phyloP scores from a whole-genome alignment of 2,329 filamentous ascomycete species.

The Aspergillus clavatus region DNA sequence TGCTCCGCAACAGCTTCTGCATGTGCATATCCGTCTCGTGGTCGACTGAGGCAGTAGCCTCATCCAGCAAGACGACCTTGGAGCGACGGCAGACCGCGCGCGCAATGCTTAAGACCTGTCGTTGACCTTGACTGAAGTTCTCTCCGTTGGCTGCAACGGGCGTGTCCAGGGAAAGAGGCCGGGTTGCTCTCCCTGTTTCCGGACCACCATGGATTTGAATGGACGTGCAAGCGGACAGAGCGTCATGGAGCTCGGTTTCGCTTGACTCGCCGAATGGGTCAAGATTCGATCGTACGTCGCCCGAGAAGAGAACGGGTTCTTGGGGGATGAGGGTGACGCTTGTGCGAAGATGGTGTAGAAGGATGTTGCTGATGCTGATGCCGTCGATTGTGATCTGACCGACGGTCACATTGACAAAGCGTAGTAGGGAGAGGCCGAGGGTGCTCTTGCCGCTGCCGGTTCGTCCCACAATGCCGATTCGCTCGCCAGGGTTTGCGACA shows the following conservation, averaged over 20 bases:
- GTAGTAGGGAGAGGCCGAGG: constrained; percentile 52
- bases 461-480: constrained; percentile 25
- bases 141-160: constrained; percentile 52
- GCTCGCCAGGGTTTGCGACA: constrained; percentile 20
- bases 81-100: constrained; percentile 57
- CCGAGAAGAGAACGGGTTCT: constrained; percentile 56
- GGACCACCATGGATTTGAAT: constrained; percentile 29
- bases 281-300: constrained; percentile 55
- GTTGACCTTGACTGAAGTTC: constrained; percentile 51
- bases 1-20: constrained; percentile 52
- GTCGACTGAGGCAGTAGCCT: constrained; percentile 62
- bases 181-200: constrained; percentile 5
- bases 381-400: constrained; percentile 55
- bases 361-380: constrained; percentile 51
- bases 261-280: constrained; percentile 54
- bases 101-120: constrained; percentile 58
- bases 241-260: constrained; percentile 41
- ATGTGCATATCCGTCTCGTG: constrained; percentile 55
- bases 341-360: constrained; percentile 49
- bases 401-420: constrained; percentile 48
- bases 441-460: constrained; percentile 33
- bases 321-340: constrained; percentile 57
- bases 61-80: constrained; percentile 56
- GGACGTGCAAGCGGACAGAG: constrained; percentile 28
- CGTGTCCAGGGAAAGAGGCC: constrained; percentile 43